Conservation (phyloP, 1,284 basidiomycete genomes). For the Thelephora terrestris region DNA sequence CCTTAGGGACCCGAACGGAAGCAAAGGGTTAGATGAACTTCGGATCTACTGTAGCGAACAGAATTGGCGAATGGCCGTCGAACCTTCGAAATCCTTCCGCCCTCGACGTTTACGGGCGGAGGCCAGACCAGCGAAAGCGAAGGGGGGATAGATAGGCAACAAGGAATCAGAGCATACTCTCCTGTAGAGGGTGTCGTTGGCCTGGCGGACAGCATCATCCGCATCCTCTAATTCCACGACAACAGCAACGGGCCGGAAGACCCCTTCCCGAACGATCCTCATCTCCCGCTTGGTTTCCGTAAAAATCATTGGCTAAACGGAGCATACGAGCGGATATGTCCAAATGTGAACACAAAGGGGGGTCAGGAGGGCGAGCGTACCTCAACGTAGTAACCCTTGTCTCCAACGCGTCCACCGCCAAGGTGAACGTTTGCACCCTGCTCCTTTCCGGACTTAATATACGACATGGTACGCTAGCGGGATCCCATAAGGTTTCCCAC, state of each 20-base stretch:
- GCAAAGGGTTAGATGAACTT: too few species aligned
- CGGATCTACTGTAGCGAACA: too few species aligned
- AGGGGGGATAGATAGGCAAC: too few species aligned
- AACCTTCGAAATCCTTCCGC: too few species aligned
- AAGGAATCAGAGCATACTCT: too few species aligned
- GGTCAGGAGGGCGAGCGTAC: too few species aligned
- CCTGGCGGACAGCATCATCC: slow-evolving; percentile 50
- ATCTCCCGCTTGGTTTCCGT: slow-evolving; percentile 67
- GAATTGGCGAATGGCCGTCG: too few species aligned
- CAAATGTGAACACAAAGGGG: too few species aligned
- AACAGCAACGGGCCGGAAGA: slow-evolving; percentile 36
- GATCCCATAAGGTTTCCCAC: slow-evolving; percentile 14
- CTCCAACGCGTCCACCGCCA: slow-evolving; percentile 70
- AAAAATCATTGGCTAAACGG: slow-evolving; percentile 71
- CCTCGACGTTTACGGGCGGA: too few species aligned
- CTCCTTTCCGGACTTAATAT: slow-evolving; percentile 78
- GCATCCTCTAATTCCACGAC: slow-evolving; percentile 66
- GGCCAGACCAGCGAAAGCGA: too few species aligned
- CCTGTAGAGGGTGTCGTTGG: slow-evolving; percentile 87
- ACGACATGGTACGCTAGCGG: slow-evolving; percentile 69
- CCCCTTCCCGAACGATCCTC: slow-evolving; percentile 87
- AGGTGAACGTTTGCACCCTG: slow-evolving; percentile 75
- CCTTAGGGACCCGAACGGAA: too few species aligned
- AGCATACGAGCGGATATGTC: too few species aligned
- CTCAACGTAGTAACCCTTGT: slow-evolving; percentile 62